Base-by-base conservation (phyloP, 352 stramenopile genomes). In the Phytophthora uliginosa region DNA sequence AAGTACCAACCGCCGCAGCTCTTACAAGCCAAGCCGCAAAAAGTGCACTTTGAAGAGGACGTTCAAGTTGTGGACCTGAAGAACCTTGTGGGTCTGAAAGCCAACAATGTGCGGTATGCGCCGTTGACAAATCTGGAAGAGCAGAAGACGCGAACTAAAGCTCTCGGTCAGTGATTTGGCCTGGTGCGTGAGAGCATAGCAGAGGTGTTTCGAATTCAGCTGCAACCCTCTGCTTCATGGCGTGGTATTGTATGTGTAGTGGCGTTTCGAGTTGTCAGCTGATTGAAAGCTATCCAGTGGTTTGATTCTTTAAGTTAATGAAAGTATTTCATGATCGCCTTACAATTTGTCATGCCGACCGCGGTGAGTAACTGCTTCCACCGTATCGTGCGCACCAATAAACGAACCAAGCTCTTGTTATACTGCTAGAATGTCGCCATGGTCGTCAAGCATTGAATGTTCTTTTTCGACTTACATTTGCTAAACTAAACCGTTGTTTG, bases 41-140 rank as follows among this genome's bases (percentile, higher is more conserved):
- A 78, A 20, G 66, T 83, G 20, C 79, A 87, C 67, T 91, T 88
- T 33, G 78, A 87, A 26, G 83, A 93, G 12, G 85, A 93, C 57
- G 77, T 73, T 17, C 89, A 93, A 64, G 82, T 92, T 31, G 79
- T 94, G 48, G 88, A 94, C 48, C 72, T 94, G 10, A 94, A 94
- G 78, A 93, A 93, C 57, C 69, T 94, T 34, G 80, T 95, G 55
- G 79, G 86, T 45, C 73, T 83, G 50, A 88, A 84, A 48, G 51
- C 87, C 18, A 85, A 81, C 71, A 85, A 85, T 40, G 75, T 81
- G 15, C 85, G 88, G 36, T 95, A 94, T 60, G 86, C 74, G 20
- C 86, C 84, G 17, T 72, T 95, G 64, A 89, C 83, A 33, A 94
- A 93, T 68, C 63, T 86, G 57, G 81, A 88, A 54, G 79, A 91